Percentiles rank a stretch among this genome's conserved stretches.
Evolutionary conservation across 305 asterid species (phyloP).

Genomic region (Fraxinus sp.): DNA sequence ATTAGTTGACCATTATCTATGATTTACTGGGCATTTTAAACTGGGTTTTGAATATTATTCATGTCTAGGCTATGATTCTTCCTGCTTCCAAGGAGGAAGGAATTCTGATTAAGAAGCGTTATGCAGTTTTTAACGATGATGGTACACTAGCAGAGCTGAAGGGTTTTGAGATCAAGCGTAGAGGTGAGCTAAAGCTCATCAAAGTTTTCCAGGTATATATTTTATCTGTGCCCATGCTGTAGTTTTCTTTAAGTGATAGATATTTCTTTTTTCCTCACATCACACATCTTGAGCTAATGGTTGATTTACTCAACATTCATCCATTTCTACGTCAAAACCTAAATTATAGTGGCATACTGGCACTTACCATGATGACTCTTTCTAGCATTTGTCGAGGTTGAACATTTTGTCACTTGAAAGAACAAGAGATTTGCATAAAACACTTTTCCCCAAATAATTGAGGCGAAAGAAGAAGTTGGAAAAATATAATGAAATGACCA

Average conservation of each 20-base stretch:
- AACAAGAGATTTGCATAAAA: neutral
- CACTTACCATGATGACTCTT: neutral
- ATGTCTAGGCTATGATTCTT: slow-evolving; percentile 86
- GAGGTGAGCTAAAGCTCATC: slow-evolving; percentile 99
- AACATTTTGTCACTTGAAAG: neutral
- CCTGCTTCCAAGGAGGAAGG: slow-evolving; percentile 99
- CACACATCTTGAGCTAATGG: slow-evolving; percentile 8
- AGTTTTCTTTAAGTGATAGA: slow-evolving; percentile 15
- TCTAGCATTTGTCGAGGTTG: neutral
- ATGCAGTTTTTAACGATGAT: slow-evolving; percentile 98
- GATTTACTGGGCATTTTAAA: slow-evolving; percentile 28
- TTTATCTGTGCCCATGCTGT: slow-evolving; percentile 13
- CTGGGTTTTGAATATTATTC: slow-evolving; percentile 19
- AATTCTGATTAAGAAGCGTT: slow-evolving; percentile 94
- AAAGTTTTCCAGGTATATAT: slow-evolving; percentile 94
- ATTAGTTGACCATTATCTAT: slow-evolving; percentile 22
- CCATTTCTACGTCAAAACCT: neutral
- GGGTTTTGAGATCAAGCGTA: slow-evolving; percentile 99
- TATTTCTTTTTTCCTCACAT: slow-evolving; percentile 19
- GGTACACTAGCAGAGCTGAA: slow-evolving; percentile 97
- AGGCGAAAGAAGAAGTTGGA: neutral
- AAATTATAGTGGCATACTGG: neutral
- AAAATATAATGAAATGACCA: neutral
- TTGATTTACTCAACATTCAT: neutral
- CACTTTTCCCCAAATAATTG: neutral